Percentiles rank a stretch among this genome's conserved stretches.
Evolutionary conservation across 495 filamentous ascomycete genomes (phyloP).

Genomic region (Neurospora tetraspora): DNA sequence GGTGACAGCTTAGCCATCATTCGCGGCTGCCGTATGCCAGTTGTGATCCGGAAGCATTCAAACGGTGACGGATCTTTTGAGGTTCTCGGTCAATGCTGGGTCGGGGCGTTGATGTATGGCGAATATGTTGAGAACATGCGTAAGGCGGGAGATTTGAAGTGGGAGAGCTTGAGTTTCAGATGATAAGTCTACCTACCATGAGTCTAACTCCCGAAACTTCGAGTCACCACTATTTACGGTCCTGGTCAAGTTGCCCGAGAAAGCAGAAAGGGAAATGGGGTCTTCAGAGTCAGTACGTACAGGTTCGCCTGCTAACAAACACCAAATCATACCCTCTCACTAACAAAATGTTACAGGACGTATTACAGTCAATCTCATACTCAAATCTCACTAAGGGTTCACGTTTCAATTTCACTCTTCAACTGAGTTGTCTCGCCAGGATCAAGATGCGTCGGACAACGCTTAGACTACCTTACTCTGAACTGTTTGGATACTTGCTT

Average conservation of each 20-base stretch:
- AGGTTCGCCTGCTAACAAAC: neutral
- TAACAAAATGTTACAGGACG: neutral
- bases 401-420: neutral
- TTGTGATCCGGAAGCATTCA: neutral
- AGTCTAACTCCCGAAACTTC: neutral
- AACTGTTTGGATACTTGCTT: too few species aligned
- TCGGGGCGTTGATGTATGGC: neutral
- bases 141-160: neutral
- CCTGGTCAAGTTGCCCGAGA: neutral
- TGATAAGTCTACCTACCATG: neutral
- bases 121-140: neutral
- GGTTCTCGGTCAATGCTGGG: neutral
- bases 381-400: neutral
- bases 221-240: neutral
- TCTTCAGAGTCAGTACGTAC: neutral
- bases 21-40: neutral
- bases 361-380: neutral
- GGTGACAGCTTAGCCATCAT: neutral
- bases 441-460: neutral
- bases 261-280: neutral
- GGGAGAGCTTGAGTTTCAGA: neutral
- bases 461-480: too few species aligned
- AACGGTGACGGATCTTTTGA: neutral
- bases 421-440: neutral
- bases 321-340: neutral